Conservation (phyloP, 2,329 filamentous ascomycete species). For the Fusarium nodosum region DNA sequence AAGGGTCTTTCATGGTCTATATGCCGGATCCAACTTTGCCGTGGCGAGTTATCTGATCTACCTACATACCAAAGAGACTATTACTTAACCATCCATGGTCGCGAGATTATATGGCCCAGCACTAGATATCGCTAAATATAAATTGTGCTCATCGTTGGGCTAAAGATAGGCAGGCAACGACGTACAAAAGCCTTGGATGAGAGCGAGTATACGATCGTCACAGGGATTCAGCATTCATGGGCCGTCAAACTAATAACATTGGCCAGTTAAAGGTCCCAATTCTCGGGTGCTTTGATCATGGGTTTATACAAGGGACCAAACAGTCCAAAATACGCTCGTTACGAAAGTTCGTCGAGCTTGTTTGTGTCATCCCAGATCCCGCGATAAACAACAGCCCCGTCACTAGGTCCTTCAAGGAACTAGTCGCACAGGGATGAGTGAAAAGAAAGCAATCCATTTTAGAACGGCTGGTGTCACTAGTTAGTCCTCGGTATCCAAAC, state of each 20-base stretch:
- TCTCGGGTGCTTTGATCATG: slow-evolving; percentile 22
- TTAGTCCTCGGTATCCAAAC: neutral
- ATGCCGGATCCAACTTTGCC: neutral
- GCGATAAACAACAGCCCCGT: slow-evolving; percentile 4
- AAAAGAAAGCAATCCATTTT: neutral
- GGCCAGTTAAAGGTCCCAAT: slow-evolving; percentile 24
- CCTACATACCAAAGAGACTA: neutral
- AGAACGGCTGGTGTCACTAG: slow-evolving; percentile 2
- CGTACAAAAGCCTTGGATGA: neutral
- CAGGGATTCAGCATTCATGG: slow-evolving; percentile 3
- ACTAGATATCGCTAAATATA: neutral
- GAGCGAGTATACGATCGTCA: slow-evolving; percentile 5
- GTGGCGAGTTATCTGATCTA: neutral
- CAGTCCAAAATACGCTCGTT: slow-evolving; percentile 19
- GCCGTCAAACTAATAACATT: neutral
- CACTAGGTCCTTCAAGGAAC: slow-evolving; percentile 1
- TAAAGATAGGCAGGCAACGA: slow-evolving; percentile 8
- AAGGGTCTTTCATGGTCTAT: neutral
- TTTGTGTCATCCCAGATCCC: slow-evolving; percentile 15
- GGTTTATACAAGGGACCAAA: slow-evolving; percentile 4
- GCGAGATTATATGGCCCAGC: neutral
- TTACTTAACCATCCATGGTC: neutral
- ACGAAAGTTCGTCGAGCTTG: slow-evolving; percentile 18
- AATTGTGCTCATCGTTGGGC: neutral
- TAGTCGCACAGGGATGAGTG: slow-evolving; percentile 1